Percentiles rank a stretch among this genome's conserved stretches.
Conservation (phyloP, 2,329 filamentous ascomycete species). For the Colletotrichum orbiculare region DNA sequence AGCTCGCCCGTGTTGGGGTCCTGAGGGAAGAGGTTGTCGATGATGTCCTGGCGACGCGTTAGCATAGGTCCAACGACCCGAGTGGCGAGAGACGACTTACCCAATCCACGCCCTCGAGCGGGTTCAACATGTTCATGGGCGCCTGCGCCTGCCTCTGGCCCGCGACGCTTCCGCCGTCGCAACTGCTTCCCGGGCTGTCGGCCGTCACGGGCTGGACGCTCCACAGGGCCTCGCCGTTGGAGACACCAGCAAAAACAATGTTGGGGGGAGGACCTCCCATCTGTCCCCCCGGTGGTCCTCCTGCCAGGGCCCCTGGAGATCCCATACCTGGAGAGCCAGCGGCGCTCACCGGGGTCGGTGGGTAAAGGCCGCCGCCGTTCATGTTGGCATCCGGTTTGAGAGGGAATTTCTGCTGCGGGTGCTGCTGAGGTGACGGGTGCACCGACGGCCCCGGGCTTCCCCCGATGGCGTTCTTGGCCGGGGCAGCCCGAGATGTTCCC, state of each 20-base stretch:
- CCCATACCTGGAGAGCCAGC: slow-evolving; percentile 24
- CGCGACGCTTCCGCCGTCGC: slow-evolving; percentile 51
- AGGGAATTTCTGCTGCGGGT: slow-evolving; percentile 20
- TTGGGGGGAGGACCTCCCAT: slow-evolving; percentile 38
- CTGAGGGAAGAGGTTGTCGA: slow-evolving; percentile 51
- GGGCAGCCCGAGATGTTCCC: slow-evolving; percentile 52
- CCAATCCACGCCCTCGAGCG: slow-evolving; percentile 71
- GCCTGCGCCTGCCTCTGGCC: slow-evolving; percentile 31
- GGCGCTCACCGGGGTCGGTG: slow-evolving; percentile 23
- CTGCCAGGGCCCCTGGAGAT: slow-evolving; percentile 19
- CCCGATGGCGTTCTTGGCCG: slow-evolving; percentile 48
- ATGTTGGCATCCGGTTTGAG: slow-evolving; percentile 35
- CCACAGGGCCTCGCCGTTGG: slow-evolving; percentile 61
- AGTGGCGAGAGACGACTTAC: slow-evolving; percentile 54
- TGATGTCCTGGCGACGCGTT: slow-evolving; percentile 44
- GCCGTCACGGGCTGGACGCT: slow-evolving; percentile 51
- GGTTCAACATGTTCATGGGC: slow-evolving; percentile 29
- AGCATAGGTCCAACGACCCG: background rate
- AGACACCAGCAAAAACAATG: slow-evolving; percentile 59
- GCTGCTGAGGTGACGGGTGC: slow-evolving; percentile 30
- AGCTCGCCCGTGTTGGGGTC: slow-evolving; percentile 53
- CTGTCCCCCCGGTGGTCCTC: slow-evolving; percentile 25
- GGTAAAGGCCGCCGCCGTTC: slow-evolving; percentile 14
- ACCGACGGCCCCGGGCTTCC: slow-evolving; percentile 39
- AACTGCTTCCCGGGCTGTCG: slow-evolving; percentile 55